Evolutionary conservation across 2,329 filamentous ascomycete genomes (phyloP).

Genomic region (Aspergillus clavatus): DNA sequence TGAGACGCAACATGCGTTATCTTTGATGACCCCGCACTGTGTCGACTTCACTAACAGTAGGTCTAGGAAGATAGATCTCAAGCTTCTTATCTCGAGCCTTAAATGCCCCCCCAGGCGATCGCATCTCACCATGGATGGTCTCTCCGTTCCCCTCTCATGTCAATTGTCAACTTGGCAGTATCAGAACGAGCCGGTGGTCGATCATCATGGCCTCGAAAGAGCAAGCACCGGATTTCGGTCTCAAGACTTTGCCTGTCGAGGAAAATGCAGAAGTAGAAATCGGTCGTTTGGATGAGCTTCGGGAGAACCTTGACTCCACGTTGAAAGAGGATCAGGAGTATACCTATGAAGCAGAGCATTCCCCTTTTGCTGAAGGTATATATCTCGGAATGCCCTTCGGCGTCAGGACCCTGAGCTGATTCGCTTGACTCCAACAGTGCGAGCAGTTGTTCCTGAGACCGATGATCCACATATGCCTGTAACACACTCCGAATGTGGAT

Average conservation of each 20-base stretch:
- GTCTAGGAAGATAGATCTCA: too few relatives aligned
- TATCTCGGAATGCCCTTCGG: neutral
- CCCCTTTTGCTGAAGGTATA: constrained; percentile 23
- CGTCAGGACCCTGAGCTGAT: neutral
- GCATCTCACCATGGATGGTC: too few relatives aligned
- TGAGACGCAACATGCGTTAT: neutral
- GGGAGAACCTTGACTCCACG: constrained; percentile 3
- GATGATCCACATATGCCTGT: constrained; percentile 26
- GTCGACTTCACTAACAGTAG: too few relatives aligned
- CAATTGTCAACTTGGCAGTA: neutral
- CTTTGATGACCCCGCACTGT: neutral
- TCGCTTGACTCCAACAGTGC: constrained; percentile 12
- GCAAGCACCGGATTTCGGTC: neutral
- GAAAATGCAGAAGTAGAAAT: constrained; percentile 13
- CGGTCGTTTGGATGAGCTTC: constrained; percentile 8
- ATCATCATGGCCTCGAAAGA: neutral
- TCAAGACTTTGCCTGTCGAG: neutral
- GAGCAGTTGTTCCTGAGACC: constrained; percentile 26
- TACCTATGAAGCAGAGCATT: constrained; percentile 23
- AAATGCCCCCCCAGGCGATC: too few relatives aligned
- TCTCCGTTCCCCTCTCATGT: neutral
- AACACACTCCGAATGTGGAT: constrained; percentile 40
- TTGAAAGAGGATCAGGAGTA: constrained; percentile 12
- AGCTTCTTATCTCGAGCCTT: neutral
- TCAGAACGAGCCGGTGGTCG: too few relatives aligned